These are phyloP conservation scores for Aspergillus sp. DNA, from an alignment of 2,329 filamentous ascomycete species.

Conservation along the genomic window DNA sequence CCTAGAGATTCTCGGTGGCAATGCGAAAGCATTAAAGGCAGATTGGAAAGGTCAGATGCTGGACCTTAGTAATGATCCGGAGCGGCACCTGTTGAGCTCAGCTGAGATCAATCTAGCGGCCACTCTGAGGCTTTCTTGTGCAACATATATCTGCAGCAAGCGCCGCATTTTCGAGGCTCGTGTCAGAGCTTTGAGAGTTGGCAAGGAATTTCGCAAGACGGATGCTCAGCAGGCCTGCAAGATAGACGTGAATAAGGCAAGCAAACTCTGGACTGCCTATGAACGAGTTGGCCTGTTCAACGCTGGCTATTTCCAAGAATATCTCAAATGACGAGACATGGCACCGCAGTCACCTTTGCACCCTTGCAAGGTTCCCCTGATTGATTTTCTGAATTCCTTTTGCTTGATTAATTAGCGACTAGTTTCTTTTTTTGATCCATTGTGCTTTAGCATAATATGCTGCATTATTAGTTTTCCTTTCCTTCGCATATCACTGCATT, in stretches of 20 bases:
- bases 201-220: slow-evolving; percentile 90
- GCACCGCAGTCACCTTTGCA: background rate
- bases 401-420: slow-evolving; percentile 13
- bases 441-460: background rate
- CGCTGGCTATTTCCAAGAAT: slow-evolving; percentile 49
- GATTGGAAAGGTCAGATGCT: slow-evolving; percentile 84
- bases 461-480: background rate
- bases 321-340: slow-evolving; percentile 27
- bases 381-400: background rate
- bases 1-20: slow-evolving; percentile 62
- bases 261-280: slow-evolving; percentile 86
- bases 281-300: slow-evolving; percentile 84
- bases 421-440: background rate
- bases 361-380: background rate
- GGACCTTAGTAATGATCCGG: slow-evolving; percentile 71
- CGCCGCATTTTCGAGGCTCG: slow-evolving; percentile 82
- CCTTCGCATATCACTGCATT: background rate
- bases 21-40: slow-evolving; percentile 72
- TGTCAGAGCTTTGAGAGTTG: slow-evolving; percentile 63
- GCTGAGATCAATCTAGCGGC: slow-evolving; percentile 76
- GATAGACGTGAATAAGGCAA: slow-evolving; percentile 97
- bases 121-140: slow-evolving; percentile 77
- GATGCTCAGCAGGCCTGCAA: slow-evolving; percentile 96
- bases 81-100: slow-evolving; percentile 69
- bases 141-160: slow-evolving; percentile 89